A percentile compares a stretch with the other conserved stretches of the same genome.
Evolutionary conservation across 176 grass and related monocot genomes (phyloP).

Genomic region (Phragmites australis): DNA sequence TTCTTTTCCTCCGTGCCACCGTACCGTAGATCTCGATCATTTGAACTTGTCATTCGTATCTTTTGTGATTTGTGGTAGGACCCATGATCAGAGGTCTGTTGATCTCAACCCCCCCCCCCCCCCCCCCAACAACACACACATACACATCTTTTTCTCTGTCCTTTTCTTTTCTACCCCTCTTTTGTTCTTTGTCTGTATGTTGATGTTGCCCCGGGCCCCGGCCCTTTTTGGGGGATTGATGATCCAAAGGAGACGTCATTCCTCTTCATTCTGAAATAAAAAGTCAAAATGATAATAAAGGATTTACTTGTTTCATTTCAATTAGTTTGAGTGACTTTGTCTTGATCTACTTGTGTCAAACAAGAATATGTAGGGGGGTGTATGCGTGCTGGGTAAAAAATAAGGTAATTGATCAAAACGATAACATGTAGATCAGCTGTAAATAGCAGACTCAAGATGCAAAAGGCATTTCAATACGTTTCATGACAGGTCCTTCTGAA

Average conservation of each 20-base stretch:
- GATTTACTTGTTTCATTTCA: neutral
- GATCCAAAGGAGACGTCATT: conserved; percentile 37
- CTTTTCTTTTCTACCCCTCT: neutral
- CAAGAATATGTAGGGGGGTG: neutral
- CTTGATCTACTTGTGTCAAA: neutral
- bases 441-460: neutral
- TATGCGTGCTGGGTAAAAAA: neutral
- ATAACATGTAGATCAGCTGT: neutral
- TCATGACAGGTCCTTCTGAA: neutral
- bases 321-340: neutral
- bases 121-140: too few relatives aligned
- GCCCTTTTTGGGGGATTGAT: neutral
- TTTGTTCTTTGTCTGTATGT: conserved; percentile 20
- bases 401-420: neutral
- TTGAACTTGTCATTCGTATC: conserved; percentile 7
- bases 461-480: neutral
- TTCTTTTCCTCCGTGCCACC: neutral
- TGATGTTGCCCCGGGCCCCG: conserved; percentile 25
- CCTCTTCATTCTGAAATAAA: conserved; percentile 37
- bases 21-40: conserved; percentile 15
- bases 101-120: neutral
- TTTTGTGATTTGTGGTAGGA: conserved; percentile 43
- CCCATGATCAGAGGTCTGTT: conserved; percentile 28
- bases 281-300: conserved; percentile 25
- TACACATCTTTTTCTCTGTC: neutral